Base-by-base conservation (phyloP, 2,329 filamentous ascomycete species). In the Leptographium galeiforme region DNA sequence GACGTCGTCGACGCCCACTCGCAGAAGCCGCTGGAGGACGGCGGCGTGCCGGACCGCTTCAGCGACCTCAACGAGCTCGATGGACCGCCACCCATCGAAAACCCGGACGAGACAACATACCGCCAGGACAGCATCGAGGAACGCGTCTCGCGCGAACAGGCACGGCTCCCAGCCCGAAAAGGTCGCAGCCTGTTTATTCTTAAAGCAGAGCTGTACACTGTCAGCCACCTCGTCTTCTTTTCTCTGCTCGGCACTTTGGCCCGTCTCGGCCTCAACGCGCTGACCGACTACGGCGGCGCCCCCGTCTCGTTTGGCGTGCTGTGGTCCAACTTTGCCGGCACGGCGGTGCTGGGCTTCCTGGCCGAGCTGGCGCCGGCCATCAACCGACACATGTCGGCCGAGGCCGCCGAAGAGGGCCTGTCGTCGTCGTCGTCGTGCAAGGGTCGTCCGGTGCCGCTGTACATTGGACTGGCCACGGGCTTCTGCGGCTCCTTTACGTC, bases 251-350 rank as follows among this genome's bases (percentile, higher is more conserved):
- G 90, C 40, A 93, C 89, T 0, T 76, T 96, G 33, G 86, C 88
- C 1, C 80, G 90, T 11, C 71, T 95, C 0, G 90, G 89, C 5
- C 70, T 95, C 10, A 81, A 89, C 63, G 82, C 84, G 47, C 70
- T 96, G 51, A 93, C 88, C 0, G 91, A 88, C 0, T 96, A 94
- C 64, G 81, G 85, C 2, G 84, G 83, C 18, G 81, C 86, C 0
- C 89, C 89, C 0, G 72, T 93, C 30, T 72, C 79, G 6, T 90
- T 87, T 53, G 78, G 81, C 51, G 82, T 85, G 2, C 68, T 94
- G 32, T 96, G 90, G 90, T 84, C 89, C 56, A 96, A 96, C 62
- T 84, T 95, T 48, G 80, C 75, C 2, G 91, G 90, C 1, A 85
- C 85, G 52, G 63, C 93, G 0, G 60, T 95, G 53, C 85, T 97